phyloP scores from a whole-genome alignment of 2,329 filamentous ascomycete genomes.

The Dactylellina sp. region DNA sequence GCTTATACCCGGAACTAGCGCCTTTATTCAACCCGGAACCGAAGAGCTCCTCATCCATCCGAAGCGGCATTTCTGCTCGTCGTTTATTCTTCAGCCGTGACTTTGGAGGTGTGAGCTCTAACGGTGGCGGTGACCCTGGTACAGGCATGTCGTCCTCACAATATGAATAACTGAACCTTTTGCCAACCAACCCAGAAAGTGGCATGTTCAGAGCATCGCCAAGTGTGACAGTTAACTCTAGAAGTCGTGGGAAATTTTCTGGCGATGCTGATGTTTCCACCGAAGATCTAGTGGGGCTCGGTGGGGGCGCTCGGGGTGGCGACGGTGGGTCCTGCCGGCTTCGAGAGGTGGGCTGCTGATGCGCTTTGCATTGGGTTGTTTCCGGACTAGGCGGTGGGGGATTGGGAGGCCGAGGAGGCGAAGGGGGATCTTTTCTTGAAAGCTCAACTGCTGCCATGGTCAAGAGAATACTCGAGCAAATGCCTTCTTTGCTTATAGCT shows the following conservation, averaged over 20 bases:
- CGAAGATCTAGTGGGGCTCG: constrained; percentile 29
- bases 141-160: constrained; percentile 42
- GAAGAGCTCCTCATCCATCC: constrained; percentile 1
- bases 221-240: constrained; percentile 37
- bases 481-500: too few species aligned
- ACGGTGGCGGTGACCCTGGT: constrained; percentile 33
- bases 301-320: constrained; percentile 48
- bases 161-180: constrained; percentile 18
- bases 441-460: constrained; percentile 15
- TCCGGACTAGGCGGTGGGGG: constrained; percentile 48
- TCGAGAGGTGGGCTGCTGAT: constrained; percentile 10
- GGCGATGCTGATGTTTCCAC: background rate
- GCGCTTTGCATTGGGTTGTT: constrained; percentile 18
- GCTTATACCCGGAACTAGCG: constrained; percentile 1
- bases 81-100: constrained; percentile 8
- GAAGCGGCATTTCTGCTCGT: background rate
- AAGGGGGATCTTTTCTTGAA: constrained; percentile 46
- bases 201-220: constrained; percentile 28
- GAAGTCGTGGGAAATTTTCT: constrained; percentile 31
- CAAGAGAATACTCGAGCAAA: background rate
- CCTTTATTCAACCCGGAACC: background rate
- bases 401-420: constrained; percentile 44
- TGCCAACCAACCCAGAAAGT: background rate
- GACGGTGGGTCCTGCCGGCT: constrained; percentile 54
- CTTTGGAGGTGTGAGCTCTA: constrained; percentile 30